Conservation (phyloP, 1,284 basidiomycete genomes). For the Stygiomarasmius scandens region DNA sequence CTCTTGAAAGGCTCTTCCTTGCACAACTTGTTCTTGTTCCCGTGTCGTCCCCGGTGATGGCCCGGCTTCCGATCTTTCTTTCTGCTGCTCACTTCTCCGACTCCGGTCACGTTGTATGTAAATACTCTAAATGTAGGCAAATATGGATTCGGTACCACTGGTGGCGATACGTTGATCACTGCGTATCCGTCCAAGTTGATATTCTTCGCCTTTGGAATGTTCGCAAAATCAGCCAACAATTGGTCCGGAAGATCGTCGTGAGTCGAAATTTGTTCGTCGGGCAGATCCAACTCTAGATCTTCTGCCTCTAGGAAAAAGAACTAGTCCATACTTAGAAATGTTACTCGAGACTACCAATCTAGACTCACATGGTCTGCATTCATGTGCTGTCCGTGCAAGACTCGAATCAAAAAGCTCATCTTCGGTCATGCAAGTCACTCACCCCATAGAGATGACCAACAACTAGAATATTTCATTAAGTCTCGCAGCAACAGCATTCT, state of each 20-base stretch:
- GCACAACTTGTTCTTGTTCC: constrained; percentile 49
- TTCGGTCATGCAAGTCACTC: constrained; percentile 27
- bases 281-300: constrained; percentile 46
- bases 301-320: constrained; percentile 66
- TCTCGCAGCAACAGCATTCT: constrained; percentile 1
- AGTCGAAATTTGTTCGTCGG: constrained; percentile 14
- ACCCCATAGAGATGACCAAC: constrained; percentile 88
- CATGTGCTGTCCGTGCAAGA: constrained; percentile 57
- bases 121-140: constrained; percentile 83
- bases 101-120: constrained; percentile 73
- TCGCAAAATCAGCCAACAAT: constrained; percentile 58
- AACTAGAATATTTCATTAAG: constrained; percentile 32
- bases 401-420: background rate
- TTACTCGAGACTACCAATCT: constrained; percentile 11
- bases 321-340: constrained; percentile 33
- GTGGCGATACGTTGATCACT: constrained; percentile 78
- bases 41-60: constrained; percentile 47
- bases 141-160: constrained; percentile 88
- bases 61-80: constrained; percentile 43
- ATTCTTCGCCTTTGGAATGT: constrained; percentile 54
- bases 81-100: constrained; percentile 26
- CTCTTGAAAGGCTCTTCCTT: constrained; percentile 51
- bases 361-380: constrained; percentile 71
- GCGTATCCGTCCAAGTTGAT: constrained; percentile 70
- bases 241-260: constrained; percentile 50